Evolutionary conservation across 345 rosid species (phyloP).

Genomic region (Triadica sebifera): DNA sequence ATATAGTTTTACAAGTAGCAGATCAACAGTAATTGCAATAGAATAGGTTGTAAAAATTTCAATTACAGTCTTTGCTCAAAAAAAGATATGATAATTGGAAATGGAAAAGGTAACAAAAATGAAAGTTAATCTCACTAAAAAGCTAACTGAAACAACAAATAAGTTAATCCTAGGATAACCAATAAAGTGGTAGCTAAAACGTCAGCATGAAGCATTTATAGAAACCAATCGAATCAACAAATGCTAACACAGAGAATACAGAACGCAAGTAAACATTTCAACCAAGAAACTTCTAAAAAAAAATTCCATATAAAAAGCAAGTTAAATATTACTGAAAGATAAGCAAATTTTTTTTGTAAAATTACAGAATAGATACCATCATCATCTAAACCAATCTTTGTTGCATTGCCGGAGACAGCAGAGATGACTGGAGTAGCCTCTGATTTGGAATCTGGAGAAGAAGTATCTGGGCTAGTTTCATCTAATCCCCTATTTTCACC

Average conservation of each 20-base stretch:
- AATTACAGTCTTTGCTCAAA: too few species aligned
- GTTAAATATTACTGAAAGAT: not conserved
- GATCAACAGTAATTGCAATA: not conserved
- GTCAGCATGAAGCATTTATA: not conserved
- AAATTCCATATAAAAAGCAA: not conserved
- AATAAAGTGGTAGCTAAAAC: not conserved
- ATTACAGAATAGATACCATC: constrained; percentile 41
- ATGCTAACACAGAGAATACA: constrained; percentile 6
- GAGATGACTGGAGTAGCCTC: constrained; percentile 21
- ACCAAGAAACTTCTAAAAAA: not conserved
- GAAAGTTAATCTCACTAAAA: not conserved
- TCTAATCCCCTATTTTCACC: constrained; percentile 22
- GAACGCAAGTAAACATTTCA: constrained; percentile 5
- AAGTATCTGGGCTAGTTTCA: constrained; percentile 23
- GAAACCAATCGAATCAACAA: constrained; percentile 4
- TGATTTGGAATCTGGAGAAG: constrained; percentile 24
- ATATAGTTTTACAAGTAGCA: not conserved
- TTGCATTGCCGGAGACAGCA: constrained; percentile 10
- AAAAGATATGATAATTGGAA: not conserved
- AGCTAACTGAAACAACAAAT: not conserved
- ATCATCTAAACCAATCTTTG: constrained; percentile 37
- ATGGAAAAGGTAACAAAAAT: not conserved
- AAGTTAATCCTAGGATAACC: not conserved
- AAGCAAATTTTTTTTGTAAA: constrained; percentile 8
- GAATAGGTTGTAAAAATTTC: not conserved